Conservation (phyloP, 192 early-diverging fungal species). For the Entomortierella parvispora region DNA sequence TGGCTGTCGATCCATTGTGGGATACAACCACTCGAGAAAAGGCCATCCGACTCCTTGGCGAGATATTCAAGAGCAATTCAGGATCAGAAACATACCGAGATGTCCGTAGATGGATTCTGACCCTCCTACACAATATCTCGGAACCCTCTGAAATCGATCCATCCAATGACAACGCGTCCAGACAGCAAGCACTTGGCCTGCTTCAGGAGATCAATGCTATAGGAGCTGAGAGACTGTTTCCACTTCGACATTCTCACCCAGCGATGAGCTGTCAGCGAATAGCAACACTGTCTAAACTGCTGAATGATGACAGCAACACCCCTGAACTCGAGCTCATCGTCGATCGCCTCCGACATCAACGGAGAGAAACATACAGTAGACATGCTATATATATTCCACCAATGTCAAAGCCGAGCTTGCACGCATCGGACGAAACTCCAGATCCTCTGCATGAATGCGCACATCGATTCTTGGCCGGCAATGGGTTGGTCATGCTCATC, state of each 20-base stretch:
- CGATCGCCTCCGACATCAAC: neutral
- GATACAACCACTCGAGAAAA: neutral
- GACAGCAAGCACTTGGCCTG: neutral
- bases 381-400: neutral
- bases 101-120: neutral
- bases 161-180: slow-evolving; percentile 1
- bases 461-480: neutral
- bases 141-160: neutral
- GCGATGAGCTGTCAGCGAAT: neutral
- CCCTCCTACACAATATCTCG: neutral
- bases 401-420: neutral
- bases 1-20: neutral
- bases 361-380: neutral
- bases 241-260: neutral
- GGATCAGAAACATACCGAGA: neutral
- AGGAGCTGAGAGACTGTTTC: neutral
- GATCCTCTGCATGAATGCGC: neutral
- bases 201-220: neutral
- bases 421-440: neutral
- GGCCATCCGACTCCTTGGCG: neutral
- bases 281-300: neutral
- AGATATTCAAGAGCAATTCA: neutral
- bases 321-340: neutral
- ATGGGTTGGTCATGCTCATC: neutral
- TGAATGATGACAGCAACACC: neutral